These are phyloP conservation scores for Exophiala mesophila DNA, from an alignment of 2,329 filamentous ascomycete genomes.

Conservation along the genomic window DNA sequence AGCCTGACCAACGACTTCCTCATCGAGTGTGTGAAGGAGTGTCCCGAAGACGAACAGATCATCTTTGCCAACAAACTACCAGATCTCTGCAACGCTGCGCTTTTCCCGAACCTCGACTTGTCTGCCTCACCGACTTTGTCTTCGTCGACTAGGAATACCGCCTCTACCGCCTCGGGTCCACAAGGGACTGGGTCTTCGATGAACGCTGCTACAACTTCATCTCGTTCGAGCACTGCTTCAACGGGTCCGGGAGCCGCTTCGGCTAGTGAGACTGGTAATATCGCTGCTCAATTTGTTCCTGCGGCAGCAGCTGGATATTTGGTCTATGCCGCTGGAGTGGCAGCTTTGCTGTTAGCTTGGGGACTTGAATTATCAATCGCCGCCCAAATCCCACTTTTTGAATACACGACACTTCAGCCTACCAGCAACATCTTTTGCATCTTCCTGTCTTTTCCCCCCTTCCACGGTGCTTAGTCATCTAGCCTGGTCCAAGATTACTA, in stretches of 20 bases:
- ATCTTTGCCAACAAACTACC: slow-evolving; percentile 11
- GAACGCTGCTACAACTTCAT: neutral
- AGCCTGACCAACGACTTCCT: slow-evolving; percentile 6
- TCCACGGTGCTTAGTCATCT: too few species aligned
- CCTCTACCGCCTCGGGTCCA: slow-evolving; percentile 1
- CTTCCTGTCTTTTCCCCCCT: too few species aligned
- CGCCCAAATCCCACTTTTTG: too few species aligned
- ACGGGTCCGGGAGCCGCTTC: neutral
- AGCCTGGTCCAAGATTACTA: too few species aligned
- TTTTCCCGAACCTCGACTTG: slow-evolving; percentile 14
- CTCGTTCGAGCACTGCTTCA: neutral
- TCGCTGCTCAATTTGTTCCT: neutral
- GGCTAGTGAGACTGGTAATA: neutral
- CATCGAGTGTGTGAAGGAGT: slow-evolving; percentile 13
- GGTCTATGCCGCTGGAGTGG: neutral
- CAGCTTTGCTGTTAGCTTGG: neutral
- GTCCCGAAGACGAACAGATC: slow-evolving; percentile 10
- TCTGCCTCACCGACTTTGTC: neutral
- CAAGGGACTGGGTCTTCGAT: slow-evolving; percentile 1
- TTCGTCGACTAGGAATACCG: neutral
- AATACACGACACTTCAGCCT: too few species aligned
- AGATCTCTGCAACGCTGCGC: slow-evolving; percentile 7
- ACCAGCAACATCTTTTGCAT: too few species aligned
- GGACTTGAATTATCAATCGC: too few species aligned
- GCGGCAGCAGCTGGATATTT: neutral